phyloP scores from a whole-genome alignment of 164 flowering plant genomes.

The Hamamelis virginiana region DNA sequence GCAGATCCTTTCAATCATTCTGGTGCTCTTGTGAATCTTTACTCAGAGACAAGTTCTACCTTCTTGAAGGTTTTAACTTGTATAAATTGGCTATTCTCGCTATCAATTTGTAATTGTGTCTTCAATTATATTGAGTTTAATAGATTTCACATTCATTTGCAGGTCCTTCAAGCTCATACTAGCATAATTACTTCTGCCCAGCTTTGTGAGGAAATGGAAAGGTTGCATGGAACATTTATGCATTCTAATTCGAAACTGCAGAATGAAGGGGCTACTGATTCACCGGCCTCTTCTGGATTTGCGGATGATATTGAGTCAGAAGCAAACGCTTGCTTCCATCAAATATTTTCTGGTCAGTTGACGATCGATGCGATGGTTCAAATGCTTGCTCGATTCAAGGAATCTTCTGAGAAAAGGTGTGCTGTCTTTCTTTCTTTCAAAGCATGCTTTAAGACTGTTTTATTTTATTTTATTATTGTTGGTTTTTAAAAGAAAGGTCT shows the following conservation, averaged over 20 bases:
- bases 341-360: constrained; percentile 78
- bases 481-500: neutral
- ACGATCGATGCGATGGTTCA: constrained; percentile 76
- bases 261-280: constrained; percentile 53
- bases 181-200: constrained; percentile 42
- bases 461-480: neutral
- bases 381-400: constrained; percentile 84
- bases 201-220: constrained; percentile 69
- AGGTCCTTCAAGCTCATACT: constrained; percentile 78
- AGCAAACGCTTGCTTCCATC: constrained; percentile 82
- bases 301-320: constrained; percentile 80
- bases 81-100: neutral
- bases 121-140: neutral
- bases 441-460: neutral
- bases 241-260: constrained; percentile 50
- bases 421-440: neutral
- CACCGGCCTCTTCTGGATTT: constrained; percentile 56
- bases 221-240: constrained; percentile 40
- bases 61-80: constrained; percentile 63
- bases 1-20: constrained; percentile 51
- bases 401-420: constrained; percentile 79
- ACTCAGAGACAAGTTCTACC: constrained; percentile 49
- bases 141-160: constrained; percentile 4
- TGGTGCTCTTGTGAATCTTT: constrained; percentile 44
- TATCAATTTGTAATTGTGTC: neutral